phyloP scores from a whole-genome alignment of 2,329 filamentous ascomycete species.

The Claviceps paspali region DNA sequence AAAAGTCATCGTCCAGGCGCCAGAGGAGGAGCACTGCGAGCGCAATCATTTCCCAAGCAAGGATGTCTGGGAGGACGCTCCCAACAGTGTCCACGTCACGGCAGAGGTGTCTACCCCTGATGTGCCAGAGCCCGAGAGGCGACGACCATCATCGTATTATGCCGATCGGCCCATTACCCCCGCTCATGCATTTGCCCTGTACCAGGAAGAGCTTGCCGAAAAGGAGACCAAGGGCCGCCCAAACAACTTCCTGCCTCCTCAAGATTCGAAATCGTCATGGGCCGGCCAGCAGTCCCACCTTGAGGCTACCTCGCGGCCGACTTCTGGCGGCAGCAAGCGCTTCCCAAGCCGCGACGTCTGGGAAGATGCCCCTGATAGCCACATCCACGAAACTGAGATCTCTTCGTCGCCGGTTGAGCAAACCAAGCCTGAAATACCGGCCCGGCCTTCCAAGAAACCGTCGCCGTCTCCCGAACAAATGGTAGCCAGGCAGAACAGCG shows the following conservation, averaged over 20 bases:
- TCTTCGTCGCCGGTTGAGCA: conserved; percentile 17
- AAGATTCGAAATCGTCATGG: conserved; percentile 27
- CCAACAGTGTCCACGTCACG: conserved; percentile 63
- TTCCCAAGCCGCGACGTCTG: conserved; percentile 90
- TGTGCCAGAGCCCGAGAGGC: conserved; percentile 25
- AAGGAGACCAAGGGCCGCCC: conserved; percentile 25
- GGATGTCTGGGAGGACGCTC: conserved; percentile 95
- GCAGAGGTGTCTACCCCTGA: conserved; percentile 74
- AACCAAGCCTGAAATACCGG: conserved; percentile 15
- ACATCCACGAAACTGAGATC: conserved; percentile 65
- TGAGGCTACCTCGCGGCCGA: conserved; percentile 27
- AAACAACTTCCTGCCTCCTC: conserved; percentile 14
- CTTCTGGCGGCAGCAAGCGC: conserved; percentile 44
- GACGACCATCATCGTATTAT: conserved; percentile 14
- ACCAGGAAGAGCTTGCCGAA: conserved; percentile 50
- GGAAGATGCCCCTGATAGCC: conserved; percentile 83
- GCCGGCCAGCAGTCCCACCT: conserved; percentile 33
- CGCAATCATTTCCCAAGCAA: conserved; percentile 75
- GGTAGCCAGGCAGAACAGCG: conserved; percentile 30
- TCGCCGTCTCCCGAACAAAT: conserved; percentile 25
- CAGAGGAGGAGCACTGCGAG: conserved; percentile 31
- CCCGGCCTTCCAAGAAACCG: conserved; percentile 22
- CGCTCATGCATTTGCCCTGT: conserved; percentile 49
- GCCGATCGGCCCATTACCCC: conserved; percentile 34
- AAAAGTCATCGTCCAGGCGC: conserved; percentile 11